These are phyloP conservation scores for Paxillus involutus DNA, from an alignment of 768 basidiomycete species.

Conservation along the genomic window DNA sequence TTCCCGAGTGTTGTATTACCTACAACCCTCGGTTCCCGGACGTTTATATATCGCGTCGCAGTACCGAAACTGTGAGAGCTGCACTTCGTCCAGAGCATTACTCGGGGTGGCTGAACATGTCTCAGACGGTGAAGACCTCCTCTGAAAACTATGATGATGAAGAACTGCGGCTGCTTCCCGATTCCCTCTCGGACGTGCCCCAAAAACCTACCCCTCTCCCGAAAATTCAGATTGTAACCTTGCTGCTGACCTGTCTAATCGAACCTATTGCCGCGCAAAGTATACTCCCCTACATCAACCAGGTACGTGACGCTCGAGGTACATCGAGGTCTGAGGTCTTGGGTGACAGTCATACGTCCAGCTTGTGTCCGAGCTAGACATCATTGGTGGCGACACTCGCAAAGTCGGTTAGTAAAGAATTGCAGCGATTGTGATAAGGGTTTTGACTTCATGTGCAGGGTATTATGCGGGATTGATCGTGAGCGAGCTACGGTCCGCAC, in stretches of 20 bases:
- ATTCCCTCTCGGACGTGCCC: no score
- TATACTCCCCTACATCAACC: slow-evolving; percentile 50
- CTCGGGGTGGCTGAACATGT: no score
- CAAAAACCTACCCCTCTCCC: slow-evolving; percentile 32
- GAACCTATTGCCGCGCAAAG: slow-evolving; percentile 39
- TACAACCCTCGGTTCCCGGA: no score
- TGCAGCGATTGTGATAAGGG: not conserved
- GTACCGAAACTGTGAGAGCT: no score
- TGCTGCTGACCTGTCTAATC: slow-evolving; percentile 34
- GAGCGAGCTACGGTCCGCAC: slow-evolving; percentile 12
- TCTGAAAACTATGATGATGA: no score
- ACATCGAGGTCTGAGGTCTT: not conserved
- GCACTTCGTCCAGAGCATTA: no score
- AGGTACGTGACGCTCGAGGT: slow-evolving; percentile 11
- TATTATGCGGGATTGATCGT: slow-evolving; percentile 77
- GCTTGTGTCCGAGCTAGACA: slow-evolving; percentile 31
- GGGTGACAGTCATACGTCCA: not conserved
- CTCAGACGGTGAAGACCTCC: no score
- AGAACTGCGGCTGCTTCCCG: no score
- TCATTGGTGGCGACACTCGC: slow-evolving; percentile 23
- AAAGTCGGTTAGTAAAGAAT: slow-evolving; percentile 41
- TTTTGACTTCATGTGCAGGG: slow-evolving; percentile 38
- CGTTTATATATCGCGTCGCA: no score
- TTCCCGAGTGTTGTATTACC: no score
- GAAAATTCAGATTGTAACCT: slow-evolving; percentile 37